These are phyloP conservation scores for Coemansia sp. DNA, from an alignment of 192 early-diverging fungal genomes.

Conservation along the genomic window DNA sequence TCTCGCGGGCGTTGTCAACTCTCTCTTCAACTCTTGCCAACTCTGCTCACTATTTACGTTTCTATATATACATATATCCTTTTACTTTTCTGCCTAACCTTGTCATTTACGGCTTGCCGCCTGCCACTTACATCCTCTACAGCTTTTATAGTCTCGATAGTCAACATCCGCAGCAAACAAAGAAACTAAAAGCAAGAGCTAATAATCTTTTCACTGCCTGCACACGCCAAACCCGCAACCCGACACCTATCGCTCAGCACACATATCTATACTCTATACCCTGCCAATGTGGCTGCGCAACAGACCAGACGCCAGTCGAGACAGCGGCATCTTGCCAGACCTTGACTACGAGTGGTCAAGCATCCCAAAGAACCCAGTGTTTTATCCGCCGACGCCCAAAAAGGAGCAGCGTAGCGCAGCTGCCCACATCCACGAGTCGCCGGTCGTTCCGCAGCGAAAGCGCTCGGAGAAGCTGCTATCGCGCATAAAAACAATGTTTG, in stretches of 20 bases:
- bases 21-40: neutral
- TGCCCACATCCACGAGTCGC: neutral
- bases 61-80: too few relatives aligned
- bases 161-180: neutral
- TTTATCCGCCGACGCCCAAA: constrained; percentile 39
- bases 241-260: too few relatives aligned
- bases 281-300: constrained; percentile 23
- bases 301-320: constrained; percentile 4
- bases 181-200: too few relatives aligned
- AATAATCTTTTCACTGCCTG: too few relatives aligned
- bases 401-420: constrained; percentile 4
- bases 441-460: constrained; percentile 5
- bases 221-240: too few relatives aligned
- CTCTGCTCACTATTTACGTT: too few relatives aligned
- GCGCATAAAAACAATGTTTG: constrained; percentile 33
- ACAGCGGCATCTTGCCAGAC: neutral
- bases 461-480: constrained; percentile 23
- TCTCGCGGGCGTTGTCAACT: neutral
- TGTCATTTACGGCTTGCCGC: too few relatives aligned
- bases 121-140: too few relatives aligned
- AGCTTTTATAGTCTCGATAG: too few relatives aligned
- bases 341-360: neutral
- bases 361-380: constrained; percentile 46
- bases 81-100: too few relatives aligned
- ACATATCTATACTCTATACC: too few relatives aligned